phyloP scores from a whole-genome alignment of 441 rosid genomes.

The Pelargonium hybrid region DNA sequence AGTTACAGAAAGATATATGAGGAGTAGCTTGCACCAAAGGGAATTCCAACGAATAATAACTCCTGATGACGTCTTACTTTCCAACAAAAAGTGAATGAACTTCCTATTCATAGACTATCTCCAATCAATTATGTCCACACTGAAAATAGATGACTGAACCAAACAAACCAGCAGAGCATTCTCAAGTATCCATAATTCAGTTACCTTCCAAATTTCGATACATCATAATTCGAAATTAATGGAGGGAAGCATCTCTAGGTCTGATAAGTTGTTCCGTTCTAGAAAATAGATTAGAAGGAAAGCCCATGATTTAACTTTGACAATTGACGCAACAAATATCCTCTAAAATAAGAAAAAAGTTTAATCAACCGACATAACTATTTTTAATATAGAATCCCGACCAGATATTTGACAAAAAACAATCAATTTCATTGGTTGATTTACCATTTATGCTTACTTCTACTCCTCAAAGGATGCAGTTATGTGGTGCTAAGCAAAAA shows the following conservation, averaged over 20 bases:
- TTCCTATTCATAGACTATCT: too few species aligned
- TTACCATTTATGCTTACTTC: neutral
- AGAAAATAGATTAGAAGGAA: neutral
- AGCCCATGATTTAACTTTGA: neutral
- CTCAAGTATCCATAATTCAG: neutral
- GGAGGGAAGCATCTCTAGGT: neutral
- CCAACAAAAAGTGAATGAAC: too few species aligned
- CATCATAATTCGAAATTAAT: neutral
- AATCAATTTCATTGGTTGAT: neutral
- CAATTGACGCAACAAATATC: neutral
- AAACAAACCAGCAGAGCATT: neutral
- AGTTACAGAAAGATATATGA: too few species aligned
- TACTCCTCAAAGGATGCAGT: neutral
- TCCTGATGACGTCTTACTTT: too few species aligned
- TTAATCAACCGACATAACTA: neutral
- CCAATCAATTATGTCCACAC: too few species aligned
- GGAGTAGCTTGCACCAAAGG: too few species aligned
- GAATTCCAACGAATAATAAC: too few species aligned
- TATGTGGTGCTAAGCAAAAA: neutral
- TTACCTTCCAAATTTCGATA: neutral
- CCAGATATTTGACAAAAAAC: too few species aligned
- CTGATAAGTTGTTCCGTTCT: neutral
- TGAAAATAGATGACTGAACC: neutral
- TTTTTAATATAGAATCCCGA: too few species aligned
- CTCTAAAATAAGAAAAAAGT: neutral